Evolutionary conservation across 257 asterid genomes (phyloP), one percentile per base, ranked within the genome.

Genomic region (Solanum ahanhuiri): DNA sequence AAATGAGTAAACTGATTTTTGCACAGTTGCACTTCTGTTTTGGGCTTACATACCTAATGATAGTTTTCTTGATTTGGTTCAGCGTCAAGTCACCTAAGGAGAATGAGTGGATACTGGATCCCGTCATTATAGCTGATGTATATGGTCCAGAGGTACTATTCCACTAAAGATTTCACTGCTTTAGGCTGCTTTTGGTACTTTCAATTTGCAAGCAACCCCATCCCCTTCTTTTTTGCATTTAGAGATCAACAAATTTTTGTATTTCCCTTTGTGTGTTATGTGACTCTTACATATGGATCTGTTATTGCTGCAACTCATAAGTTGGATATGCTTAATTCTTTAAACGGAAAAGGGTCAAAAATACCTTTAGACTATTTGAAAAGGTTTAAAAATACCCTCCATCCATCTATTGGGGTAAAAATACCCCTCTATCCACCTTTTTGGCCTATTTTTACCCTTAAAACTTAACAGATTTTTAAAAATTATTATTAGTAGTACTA

Each of bases 91-190:
- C 97, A 3, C 93, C 92, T 30, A 91, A 90, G 91, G 96, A 91
- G 92, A 87, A 94, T 77, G 97, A 91, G 82, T 96, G 99, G 99
- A 94, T 96, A 87, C 88, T 96, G 82, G 99, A 96, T 86, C 99
- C 99, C 2, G 97, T 96, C 85, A 72, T 92, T 87, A 95, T 96
- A 85, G 98, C 98, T 85, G 99, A 95, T 88, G 89, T 91, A 28
- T 95, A 93, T 87, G 98, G 97, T 87, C 94, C 92, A n/a, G 98
- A 94, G 99, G 99, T 96, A 91, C 64, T 72, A n/a, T 54, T 51
- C 87, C 33, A 58, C 79, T 45, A 39, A 60, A 20, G 81, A 33
- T 71, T 79, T 34, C 9, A 28, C 66, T 79, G 39, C 25, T 79
- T 79, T 77, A 25, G 83, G 25, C 39, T 43, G 25, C 57, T 77